These are phyloP conservation scores for Chamaenerion angustifolium DNA, from an alignment of 345 rosid genomes.

Conservation along the genomic window DNA sequence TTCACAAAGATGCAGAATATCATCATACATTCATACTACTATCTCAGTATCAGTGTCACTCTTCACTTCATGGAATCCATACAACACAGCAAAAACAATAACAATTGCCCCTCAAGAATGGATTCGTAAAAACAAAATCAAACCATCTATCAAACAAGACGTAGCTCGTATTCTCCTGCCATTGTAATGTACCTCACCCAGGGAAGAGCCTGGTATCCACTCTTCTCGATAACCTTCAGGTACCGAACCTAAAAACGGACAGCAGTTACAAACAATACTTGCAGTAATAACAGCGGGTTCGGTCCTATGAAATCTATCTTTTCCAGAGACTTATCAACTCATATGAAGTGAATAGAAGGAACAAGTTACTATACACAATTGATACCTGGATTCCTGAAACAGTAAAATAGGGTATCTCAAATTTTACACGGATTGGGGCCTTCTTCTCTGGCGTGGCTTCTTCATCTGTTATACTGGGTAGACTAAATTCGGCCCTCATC, in stretches of 20 bases:
- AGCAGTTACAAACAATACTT: neutral
- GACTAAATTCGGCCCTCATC: conserved; percentile 79
- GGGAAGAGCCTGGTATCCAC: conserved; percentile 93
- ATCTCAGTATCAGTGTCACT: too few relatives aligned
- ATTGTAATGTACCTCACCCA: conserved; percentile 97
- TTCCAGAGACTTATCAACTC: too few relatives aligned
- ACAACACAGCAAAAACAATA: too few relatives aligned
- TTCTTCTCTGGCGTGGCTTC: conserved; percentile 69
- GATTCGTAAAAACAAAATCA: too few relatives aligned
- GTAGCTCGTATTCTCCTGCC: conserved; percentile 92
- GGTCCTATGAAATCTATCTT: too few relatives aligned
- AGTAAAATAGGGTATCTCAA: conserved; percentile 85
- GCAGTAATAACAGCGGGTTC: neutral
- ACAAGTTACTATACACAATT: too few relatives aligned
- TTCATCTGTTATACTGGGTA: conserved; percentile 75
- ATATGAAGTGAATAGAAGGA: too few relatives aligned
- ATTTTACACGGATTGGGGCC: conserved; percentile 84
- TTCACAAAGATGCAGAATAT: too few relatives aligned
- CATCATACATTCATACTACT: too few relatives aligned
- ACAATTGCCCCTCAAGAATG: too few relatives aligned
- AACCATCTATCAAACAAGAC: conserved; percentile 34
- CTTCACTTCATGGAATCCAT: too few relatives aligned
- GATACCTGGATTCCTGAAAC: conserved; percentile 87
- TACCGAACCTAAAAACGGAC: conserved; percentile 56
- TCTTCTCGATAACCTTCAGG: conserved; percentile 89